Percentiles rank a stretch among this genome's conserved stretches.
phyloP scores from a whole-genome alignment of 2,329 filamentous ascomycete genomes.

The Podosphaera xanthii region DNA sequence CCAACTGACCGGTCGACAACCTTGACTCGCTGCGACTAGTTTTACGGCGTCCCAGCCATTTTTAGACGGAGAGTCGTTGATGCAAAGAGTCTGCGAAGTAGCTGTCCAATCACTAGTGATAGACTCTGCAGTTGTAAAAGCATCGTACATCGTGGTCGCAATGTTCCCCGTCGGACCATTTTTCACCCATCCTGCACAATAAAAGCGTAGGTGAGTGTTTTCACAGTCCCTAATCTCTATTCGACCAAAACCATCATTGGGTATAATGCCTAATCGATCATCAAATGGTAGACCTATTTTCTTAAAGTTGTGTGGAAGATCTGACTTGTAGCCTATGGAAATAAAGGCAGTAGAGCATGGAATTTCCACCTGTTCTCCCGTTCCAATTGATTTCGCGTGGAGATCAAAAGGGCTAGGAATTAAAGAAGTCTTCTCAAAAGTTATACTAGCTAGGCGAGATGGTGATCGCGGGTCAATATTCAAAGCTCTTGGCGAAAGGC shows the following conservation, averaged over 20 bases:
- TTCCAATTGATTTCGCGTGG: constrained; percentile 24
- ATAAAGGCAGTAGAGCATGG: constrained; percentile 58
- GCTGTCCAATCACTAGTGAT: constrained; percentile 55
- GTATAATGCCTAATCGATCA: constrained; percentile 46
- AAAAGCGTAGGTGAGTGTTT: constrained; percentile 40
- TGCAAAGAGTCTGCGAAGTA: constrained; percentile 21
- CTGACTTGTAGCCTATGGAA: constrained; percentile 84
- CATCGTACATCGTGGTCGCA: constrained; percentile 85
- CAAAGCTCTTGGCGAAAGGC: constrained; percentile 57
- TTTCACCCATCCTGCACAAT: constrained; percentile 94
- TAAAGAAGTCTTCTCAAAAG: constrained; percentile 40
- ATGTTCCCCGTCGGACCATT: constrained; percentile 87
- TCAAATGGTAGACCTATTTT: constrained; percentile 64
- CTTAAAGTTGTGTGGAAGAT: constrained; percentile 49
- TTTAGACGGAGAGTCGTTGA: constrained; percentile 3
- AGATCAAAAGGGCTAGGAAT: constrained; percentile 30
- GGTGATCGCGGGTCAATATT: constrained; percentile 20
- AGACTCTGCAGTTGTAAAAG: constrained; percentile 69
- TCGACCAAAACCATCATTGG: constrained; percentile 61
- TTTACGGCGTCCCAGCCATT: constrained; percentile 60
- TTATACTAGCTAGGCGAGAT: constrained; percentile 34
- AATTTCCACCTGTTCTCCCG: constrained; percentile 28
- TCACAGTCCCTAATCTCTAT: constrained; percentile 22
- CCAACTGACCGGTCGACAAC: constrained; percentile 51
- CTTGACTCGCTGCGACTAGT: constrained; percentile 29